Base-by-base conservation (phyloP, 345 rosid species). In the Citrus inodora region DNA sequence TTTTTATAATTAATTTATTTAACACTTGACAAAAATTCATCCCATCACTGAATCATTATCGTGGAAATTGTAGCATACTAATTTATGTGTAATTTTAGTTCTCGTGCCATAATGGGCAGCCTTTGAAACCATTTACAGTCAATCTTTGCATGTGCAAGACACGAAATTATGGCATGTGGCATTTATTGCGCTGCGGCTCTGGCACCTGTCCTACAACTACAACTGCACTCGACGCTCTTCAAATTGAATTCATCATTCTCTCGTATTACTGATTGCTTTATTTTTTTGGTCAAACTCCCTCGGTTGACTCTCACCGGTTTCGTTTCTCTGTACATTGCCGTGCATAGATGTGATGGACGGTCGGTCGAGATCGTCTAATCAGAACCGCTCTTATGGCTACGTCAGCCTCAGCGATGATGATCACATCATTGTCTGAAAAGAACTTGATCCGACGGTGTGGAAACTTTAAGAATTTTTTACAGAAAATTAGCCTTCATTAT, bases 111-210 rank as follows among this genome's bases (percentile, higher is more conserved):
- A 14, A 9, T 10, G 48, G 13, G 24, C 62, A 8, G 38, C 38
- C 62, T 22, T 30, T 3, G 55, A 53, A 21, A 19, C n/a, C 9
- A 30, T 32, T 32, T 53, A 53, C 62, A 30, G 46, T 25, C 22
- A 46, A 5, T 30, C 46, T 32, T 58, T 65, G 65, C 84, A 76
- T 59, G 81, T 78, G 84, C 68, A 6, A 51, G 77, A 37, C 40
- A 46, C 24, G 55, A 1, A 27, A 64, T 37, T 28, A 46, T 13
- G 74, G 75, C 40, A 25, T 53, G 38, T 71, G 66, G 67, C 81
- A 78, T 78, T 80, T 27, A 79, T 76, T 76, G 76, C 22, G 22
- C 51, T 46, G 58, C 56, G 1, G 53, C 75, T 9, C 56, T 30
- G 58, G 58, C 58, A 53, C 58, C 17, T 17, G 58, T 19, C 21